phyloP scores from a whole-genome alignment of 2,329 filamentous ascomycete species.

The Nigrospora sphaerica region DNA sequence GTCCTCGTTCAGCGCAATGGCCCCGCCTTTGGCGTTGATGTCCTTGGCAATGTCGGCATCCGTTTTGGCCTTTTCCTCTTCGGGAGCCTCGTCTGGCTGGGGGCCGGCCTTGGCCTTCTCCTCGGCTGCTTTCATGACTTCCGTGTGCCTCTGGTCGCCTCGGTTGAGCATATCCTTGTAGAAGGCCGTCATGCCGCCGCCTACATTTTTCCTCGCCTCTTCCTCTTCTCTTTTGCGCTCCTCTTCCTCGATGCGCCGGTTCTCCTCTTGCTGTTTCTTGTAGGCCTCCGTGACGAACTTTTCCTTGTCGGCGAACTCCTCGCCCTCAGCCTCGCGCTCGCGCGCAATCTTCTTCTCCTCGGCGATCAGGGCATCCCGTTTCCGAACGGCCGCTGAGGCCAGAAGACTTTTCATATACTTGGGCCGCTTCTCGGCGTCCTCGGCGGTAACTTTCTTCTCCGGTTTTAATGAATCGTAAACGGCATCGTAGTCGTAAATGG shows the following conservation, averaged over 20 bases:
- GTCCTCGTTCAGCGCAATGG: slow-evolving; percentile 70
- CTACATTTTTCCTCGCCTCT: slow-evolving; percentile 56
- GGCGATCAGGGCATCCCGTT: slow-evolving; percentile 70
- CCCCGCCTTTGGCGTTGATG: slow-evolving; percentile 54
- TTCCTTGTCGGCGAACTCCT: slow-evolving; percentile 75
- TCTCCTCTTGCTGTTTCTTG: slow-evolving; percentile 73
- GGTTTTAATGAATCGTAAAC: slow-evolving; percentile 73
- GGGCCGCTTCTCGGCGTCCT: slow-evolving; percentile 54
- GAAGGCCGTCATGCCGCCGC: slow-evolving; percentile 70
- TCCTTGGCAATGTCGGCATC: slow-evolving; percentile 61
- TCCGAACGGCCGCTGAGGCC: slow-evolving; percentile 66
- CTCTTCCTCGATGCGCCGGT: slow-evolving; percentile 61
- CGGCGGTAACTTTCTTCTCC: slow-evolving; percentile 44
- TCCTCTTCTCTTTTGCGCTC: slow-evolving; percentile 60
- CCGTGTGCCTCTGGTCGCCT: slow-evolving; percentile 62
- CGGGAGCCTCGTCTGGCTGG: slow-evolving; percentile 21
- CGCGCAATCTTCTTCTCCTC: slow-evolving; percentile 74
- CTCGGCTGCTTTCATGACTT: slow-evolving; percentile 61
- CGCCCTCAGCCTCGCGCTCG: slow-evolving; percentile 73
- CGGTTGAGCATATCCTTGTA: slow-evolving; percentile 68
- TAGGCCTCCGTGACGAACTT: slow-evolving; percentile 82
- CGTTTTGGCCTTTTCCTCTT: slow-evolving; percentile 39
- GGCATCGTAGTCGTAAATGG: slow-evolving; percentile 79
- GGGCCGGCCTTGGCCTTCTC: slow-evolving; percentile 37
- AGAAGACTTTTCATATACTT: slow-evolving; percentile 75